phyloP scores from a whole-genome alignment of 805 yeast species.

The Spathaspora sp. region DNA sequence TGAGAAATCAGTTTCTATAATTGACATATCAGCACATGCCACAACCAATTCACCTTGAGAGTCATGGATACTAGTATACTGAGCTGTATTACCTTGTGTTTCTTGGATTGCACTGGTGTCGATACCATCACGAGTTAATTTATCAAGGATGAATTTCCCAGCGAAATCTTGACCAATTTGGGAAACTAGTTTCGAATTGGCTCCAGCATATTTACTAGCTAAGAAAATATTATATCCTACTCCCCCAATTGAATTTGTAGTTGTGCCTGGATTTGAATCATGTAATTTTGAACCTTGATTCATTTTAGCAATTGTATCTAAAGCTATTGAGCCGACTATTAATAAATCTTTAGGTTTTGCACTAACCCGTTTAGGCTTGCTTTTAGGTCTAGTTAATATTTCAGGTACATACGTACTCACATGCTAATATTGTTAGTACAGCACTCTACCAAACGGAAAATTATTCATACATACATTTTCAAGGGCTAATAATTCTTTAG shows the following conservation, averaged over 20 bases:
- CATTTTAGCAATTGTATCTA: constrained; percentile 63
- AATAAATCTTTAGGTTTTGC: background rate
- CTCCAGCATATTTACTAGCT: constrained; percentile 45
- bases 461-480: background rate
- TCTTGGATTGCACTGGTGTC: constrained; percentile 39
- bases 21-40: constrained; percentile 85
- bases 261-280: constrained; percentile 75
- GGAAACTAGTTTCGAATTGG: constrained; percentile 45
- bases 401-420: background rate
- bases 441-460: background rate
- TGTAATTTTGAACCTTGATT: constrained; percentile 20
- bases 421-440: background rate
- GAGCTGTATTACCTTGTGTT: constrained; percentile 47
- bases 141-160: constrained; percentile 38
- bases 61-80: constrained; percentile 69
- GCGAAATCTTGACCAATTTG: constrained; percentile 58
- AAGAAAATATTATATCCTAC: constrained; percentile 77
- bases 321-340: constrained; percentile 71
- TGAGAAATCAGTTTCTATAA: constrained; percentile 46
- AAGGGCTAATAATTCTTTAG: constrained; percentile 39
- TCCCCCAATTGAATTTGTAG: constrained; percentile 66
- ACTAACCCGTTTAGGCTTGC: background rate
- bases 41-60: constrained; percentile 58
- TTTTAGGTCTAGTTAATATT: background rate
- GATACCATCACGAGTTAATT: constrained; percentile 21